These are phyloP conservation scores for Sclerotiophoma versabilis DNA, from an alignment of 2,329 filamentous ascomycete species.

Conservation along the genomic window DNA sequence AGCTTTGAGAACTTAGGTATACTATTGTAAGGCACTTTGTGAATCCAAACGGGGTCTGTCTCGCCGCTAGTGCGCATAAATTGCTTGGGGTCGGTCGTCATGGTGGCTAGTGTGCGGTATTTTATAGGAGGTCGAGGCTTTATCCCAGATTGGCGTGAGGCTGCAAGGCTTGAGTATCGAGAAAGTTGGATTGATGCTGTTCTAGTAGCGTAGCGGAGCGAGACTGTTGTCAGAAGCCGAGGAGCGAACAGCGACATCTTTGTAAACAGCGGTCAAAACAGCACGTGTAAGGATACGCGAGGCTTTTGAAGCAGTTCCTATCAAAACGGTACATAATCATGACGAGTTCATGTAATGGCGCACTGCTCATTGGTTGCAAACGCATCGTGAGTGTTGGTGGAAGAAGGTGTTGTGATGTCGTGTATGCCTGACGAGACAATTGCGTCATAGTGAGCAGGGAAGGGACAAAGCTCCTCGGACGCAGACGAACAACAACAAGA, in stretches of 20 bases:
- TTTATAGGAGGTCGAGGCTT: conserved; percentile 4
- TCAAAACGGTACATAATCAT: conserved; percentile 19
- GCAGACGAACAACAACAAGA: background rate
- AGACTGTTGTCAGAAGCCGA: conserved; percentile 13
- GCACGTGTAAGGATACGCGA: conserved; percentile 16
- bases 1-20: conserved; percentile 56
- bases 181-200: conserved; percentile 4
- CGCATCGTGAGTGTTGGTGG: background rate
- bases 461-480: conserved; percentile 1
- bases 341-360: conserved; percentile 21
- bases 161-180: conserved; percentile 1
- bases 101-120: conserved; percentile 14
- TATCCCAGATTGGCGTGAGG: background rate
- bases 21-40: conserved; percentile 55
- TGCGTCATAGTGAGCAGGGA: conserved; percentile 7
- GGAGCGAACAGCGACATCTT: conserved; percentile 26
- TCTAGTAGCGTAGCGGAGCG: conserved; percentile 12
- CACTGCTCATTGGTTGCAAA: conserved; percentile 15
- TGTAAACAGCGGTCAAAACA: conserved; percentile 4
- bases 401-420: conserved; percentile 6
- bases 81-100: conserved; percentile 39
- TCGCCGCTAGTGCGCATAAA: conserved; percentile 58
- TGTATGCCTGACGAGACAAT: conserved; percentile 7
- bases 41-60: conserved; percentile 62
- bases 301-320: conserved; percentile 12